Base-by-base conservation (phyloP, 352 stramenopile genomes). In the Blastocystis sp. region DNA sequence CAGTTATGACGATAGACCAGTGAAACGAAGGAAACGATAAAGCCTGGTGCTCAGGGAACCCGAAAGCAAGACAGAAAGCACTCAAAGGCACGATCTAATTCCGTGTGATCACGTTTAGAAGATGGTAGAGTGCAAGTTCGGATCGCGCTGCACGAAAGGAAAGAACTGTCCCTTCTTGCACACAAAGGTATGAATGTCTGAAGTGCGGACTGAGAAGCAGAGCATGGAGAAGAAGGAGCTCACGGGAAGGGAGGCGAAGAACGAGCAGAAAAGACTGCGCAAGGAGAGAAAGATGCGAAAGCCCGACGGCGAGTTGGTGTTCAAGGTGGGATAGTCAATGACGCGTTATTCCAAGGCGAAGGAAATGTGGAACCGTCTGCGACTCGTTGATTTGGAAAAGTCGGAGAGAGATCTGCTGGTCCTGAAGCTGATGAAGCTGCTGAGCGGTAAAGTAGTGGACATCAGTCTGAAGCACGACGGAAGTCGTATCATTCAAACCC, bases 61-160 rank as follows among this genome's bases (percentile, higher is more conserved):
- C 14, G 14, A 21, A 48, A 63, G 9, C 1, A 18, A 4, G 18
- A 21, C 9, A 42, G 48, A 42, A 81, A 81, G n/a, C 46, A 81
- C 21, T 38, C 27, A 40, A 81, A 81, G 4, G 69, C 63, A 24
- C 3, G 9, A 14, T 24, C 3, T 14, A 21, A 27, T 21, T 1
- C 21, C 27, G 8, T 6, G 18, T 32, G 21, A 51, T 81, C 11
- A 81, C 24, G 21, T 51, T 34, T 81, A 81, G 69, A 81, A 63
- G 4, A 81, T 85, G 57, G 75, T 85, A 21, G 75, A 85, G 36
- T 85, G 75, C 38, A 85, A 85, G 36, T 85, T 76, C 65, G 75
- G 75, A 34, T 18, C 42, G 2, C 49, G 48, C 4, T 85, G 75
- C 51, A 85, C 57, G 32, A 76, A 85, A 38, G 75, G 75, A 7